These are phyloP conservation scores for Aspergillus latus DNA, from an alignment of 2,329 filamentous ascomycete genomes.

Conservation along the genomic window DNA sequence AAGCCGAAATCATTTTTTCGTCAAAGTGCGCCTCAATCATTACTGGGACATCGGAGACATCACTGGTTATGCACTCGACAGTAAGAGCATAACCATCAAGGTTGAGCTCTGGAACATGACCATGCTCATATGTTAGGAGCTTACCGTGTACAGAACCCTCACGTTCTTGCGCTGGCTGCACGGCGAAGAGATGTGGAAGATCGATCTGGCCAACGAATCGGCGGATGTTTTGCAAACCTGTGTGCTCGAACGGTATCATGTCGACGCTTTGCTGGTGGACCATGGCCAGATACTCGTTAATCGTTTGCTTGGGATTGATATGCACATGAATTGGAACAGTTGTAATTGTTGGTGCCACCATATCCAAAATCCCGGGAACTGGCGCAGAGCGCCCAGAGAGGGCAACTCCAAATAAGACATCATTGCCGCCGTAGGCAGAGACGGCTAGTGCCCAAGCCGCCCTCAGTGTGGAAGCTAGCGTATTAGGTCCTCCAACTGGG, in stretches of 20 bases:
- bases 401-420: background rate
- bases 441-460: background rate
- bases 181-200: background rate
- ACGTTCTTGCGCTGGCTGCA: background rate
- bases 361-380: background rate
- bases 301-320: background rate
- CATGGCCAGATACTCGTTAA: background rate
- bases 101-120: background rate
- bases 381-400: background rate
- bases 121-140: background rate
- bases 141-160: background rate
- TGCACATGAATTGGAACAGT: background rate
- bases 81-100: background rate
- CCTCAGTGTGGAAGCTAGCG: background rate
- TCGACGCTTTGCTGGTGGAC: background rate
- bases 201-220: background rate
- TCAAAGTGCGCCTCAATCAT: slow-evolving; percentile 10
- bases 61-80: slow-evolving; percentile 1
- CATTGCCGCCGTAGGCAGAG: background rate
- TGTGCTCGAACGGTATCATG: background rate
- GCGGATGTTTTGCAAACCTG: background rate
- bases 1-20: slow-evolving; percentile 1
- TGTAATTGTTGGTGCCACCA: background rate
- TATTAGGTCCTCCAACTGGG: background rate
- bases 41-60: background rate